Evolutionary conservation across 2,329 filamentous ascomycete species (phyloP), one percentile per base, ranked within the genome.

Genomic region (Fusarium tuaranense): DNA sequence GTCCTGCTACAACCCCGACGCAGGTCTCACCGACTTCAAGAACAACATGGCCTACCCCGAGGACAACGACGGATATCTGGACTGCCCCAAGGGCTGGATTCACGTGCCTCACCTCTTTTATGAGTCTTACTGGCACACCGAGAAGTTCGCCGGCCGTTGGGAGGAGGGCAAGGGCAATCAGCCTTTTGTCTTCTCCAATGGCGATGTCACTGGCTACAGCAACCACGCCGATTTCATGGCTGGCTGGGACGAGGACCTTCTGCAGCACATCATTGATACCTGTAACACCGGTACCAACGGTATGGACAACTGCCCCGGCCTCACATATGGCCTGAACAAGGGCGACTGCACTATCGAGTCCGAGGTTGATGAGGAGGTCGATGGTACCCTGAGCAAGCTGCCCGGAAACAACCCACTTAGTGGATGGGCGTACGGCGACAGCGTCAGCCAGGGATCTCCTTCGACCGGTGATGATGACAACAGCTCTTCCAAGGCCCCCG

Each of bases 201-300:
- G 92, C 53, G 92, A 95, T 67, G 85, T 87, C 22, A 93, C 93
- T 13, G 93, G 93, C 66, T 94, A 89, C 84, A 90, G 90, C 76
- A 88, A 88, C 70, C 93, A 95, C 82, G 92, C 87, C 58, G 93
- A 95, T 82, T 95, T 95, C 84, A 82, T 93, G 74, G 90, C 93
- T 72, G 93, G 89, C 18, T 95, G 93, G 93, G 90, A 95, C 75
- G 86, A 89, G 71, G 81, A 85, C 32, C 86, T 88, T 55, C 90
- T 94, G 60, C 91, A 93, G 82, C 85, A 88, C 70, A 92, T 93
- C 73, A 91, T 94, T 75, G 87, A 93, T 79, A 89, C 85, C 61
- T 94, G 93, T 85, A 85, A 91, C 76, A 88, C 88, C 55, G 88
- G 90, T 59, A 87, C 87, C 67, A 73, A 79, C 8, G 90, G 89